These are phyloP conservation scores for Moesziomyces sp. DNA, from an alignment of 1,284 basidiomycete species.

Conservation along the genomic window DNA sequence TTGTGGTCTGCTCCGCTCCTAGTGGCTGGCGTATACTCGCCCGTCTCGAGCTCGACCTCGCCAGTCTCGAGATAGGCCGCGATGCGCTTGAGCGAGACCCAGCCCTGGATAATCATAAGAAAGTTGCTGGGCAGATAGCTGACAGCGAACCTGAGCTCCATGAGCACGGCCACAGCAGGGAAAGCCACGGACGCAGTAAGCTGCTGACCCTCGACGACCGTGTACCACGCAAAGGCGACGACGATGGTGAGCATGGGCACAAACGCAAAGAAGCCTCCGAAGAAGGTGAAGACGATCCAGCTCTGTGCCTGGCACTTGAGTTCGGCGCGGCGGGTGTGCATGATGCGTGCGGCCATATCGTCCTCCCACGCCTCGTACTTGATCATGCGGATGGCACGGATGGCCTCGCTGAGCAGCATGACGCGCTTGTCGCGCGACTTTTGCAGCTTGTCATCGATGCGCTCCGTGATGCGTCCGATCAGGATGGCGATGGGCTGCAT, in stretches of 20 bases:
- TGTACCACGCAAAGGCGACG: constrained; percentile 40
- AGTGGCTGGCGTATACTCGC: constrained; percentile 11
- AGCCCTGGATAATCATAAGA: constrained; percentile 71
- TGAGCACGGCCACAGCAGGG: constrained; percentile 39
- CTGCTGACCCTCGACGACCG: constrained; percentile 29
- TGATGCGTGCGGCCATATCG: constrained; percentile 29
- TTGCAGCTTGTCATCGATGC: constrained; percentile 40
- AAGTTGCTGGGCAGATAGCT: constrained; percentile 40
- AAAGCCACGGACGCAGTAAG: constrained; percentile 41
- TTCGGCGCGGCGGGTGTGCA: constrained; percentile 20
- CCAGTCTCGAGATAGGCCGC: constrained; percentile 75
- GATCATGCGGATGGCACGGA: constrained; percentile 49
- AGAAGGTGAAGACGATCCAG: constrained; percentile 35
- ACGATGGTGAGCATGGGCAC: constrained; percentile 43
- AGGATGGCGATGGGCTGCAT: constrained; percentile 34
- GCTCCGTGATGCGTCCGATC: constrained; percentile 20
- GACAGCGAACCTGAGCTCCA: constrained; percentile 37
- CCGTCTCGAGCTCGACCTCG: constrained; percentile 78
- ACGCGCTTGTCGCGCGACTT: constrained; percentile 40
- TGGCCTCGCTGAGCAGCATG: constrained; percentile 38
- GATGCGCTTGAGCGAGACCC: constrained; percentile 82
- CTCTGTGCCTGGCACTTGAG: constrained; percentile 29
- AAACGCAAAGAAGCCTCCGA: constrained; percentile 31
- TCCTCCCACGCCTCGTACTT: constrained; percentile 56
- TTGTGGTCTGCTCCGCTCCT: constrained; percentile 6